Percentiles rank a stretch among this genome's conserved stretches.
These are phyloP conservation scores for Theobroma cacao DNA, from an alignment of 345 rosid genomes.

Conservation along the genomic window DNA sequence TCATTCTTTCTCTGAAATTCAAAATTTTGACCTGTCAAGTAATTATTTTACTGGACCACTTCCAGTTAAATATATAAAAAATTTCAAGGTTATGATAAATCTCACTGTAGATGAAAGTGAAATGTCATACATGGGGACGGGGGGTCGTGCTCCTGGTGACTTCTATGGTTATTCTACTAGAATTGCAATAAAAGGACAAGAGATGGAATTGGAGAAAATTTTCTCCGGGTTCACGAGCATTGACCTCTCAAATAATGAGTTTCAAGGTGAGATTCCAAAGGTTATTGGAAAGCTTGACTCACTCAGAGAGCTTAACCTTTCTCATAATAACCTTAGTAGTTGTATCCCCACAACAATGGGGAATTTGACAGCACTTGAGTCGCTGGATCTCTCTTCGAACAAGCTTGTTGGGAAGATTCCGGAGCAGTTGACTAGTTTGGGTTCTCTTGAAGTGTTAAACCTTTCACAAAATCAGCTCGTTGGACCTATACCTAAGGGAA, in stretches of 20 bases:
- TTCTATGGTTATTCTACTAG: neutral
- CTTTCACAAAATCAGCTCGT: slow-evolving; percentile 19
- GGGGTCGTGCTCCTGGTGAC: rapidly evolving
- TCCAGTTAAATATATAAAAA: neutral
- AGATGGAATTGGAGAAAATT: neutral
- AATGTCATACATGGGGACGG: neutral
- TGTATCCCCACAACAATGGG: neutral
- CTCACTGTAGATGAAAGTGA: neutral
- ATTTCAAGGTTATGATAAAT: neutral
- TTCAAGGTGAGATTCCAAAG: neutral
- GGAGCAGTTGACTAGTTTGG: neutral
- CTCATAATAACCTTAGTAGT: neutral
- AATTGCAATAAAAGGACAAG: slow-evolving; percentile 10
- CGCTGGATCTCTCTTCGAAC: neutral
- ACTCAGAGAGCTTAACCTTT: neutral
- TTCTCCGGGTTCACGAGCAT: slow-evolving; percentile 13
- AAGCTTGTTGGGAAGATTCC: neutral
- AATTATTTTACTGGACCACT: slow-evolving; percentile 29
- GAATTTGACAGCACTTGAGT: neutral
- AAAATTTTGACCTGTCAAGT: slow-evolving; percentile 24
- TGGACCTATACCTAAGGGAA: slow-evolving; percentile 10
- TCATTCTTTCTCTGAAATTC: slow-evolving; percentile 12
- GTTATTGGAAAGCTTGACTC: neutral
- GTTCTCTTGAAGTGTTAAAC: neutral
- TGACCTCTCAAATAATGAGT: neutral